Base-by-base conservation (phyloP, 805 yeast species). In the Suhomyces kilbournensis region DNA sequence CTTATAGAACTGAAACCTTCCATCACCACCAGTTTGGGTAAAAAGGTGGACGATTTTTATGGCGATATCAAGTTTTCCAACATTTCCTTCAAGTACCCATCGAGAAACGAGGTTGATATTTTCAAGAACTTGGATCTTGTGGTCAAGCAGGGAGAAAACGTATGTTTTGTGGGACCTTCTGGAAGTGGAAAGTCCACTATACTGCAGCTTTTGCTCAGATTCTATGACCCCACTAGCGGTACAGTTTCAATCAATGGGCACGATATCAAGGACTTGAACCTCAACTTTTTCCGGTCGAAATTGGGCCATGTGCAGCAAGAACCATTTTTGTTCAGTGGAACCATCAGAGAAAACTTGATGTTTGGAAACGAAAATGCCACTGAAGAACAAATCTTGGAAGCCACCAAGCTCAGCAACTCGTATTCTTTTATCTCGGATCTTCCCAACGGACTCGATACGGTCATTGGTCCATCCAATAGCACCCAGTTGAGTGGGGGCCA, bases 121-220 rank as follows among this genome's bases (percentile, higher is more conserved):
- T 90, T 93, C 69, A 60, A 73, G 2, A 72, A 79, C 20, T 69
- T 92, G 51, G 75, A 81, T 57, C 74, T 93, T 52, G 75, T 71
- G 1, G 84, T 93, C 44, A 66, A 74, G 14, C 83, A 88, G 32
- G 97, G 97, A 12, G 92, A 90, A 59, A 93, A 93, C 61, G 84
- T 92, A 14, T 92, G 97, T 65, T 83, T 93, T 53, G 97, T 92
- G 15, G 98, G 98, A 1, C 97, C 97, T n/a, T 86, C 96, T 32
- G 98, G 98, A 1, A 88, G 96, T 55, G 98, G 98, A 23, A 93
- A 93, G 67, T 89, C 96, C 15, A 92, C 97, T 0, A 82, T 93
- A 2, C 79, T 92, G 6, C 89, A 92, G 49, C 71, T 93, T 49
- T 70, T 93, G 44, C 70, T 92, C 59, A 76, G 98, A 53, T 89